These are phyloP conservation scores for Botryotinia narcissicola DNA, from an alignment of 2,329 filamentous ascomycete genomes.

Conservation along the genomic window DNA sequence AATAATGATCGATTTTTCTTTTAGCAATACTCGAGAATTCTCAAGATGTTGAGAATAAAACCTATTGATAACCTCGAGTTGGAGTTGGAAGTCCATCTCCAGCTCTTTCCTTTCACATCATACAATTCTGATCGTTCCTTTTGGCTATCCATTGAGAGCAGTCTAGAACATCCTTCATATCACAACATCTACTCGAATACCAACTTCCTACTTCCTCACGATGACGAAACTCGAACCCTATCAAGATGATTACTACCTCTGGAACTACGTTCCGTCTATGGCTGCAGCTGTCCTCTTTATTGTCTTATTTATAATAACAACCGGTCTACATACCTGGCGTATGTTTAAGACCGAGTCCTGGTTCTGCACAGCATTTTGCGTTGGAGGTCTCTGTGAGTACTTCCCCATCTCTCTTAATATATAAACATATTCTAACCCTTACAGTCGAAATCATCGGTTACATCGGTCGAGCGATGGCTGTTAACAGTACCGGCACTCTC, in stretches of 20 bases:
- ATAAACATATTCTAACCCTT: neutral
- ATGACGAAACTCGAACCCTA: neutral
- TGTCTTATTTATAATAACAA: constrained; percentile 37
- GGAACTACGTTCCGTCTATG: constrained; percentile 46
- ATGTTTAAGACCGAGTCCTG: constrained; percentile 32
- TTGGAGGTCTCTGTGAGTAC: constrained; percentile 42
- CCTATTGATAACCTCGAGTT: neutral
- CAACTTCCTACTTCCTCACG: neutral
- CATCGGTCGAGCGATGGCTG: constrained; percentile 31
- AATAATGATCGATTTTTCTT: neutral
- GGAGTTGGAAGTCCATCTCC: neutral
- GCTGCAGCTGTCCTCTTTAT: constrained; percentile 44
- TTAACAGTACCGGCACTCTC: constrained; percentile 30
- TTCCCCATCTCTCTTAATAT: neutral
- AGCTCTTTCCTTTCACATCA: neutral
- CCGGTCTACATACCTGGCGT: constrained; percentile 35
- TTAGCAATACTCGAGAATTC: neutral
- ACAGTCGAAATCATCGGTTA: constrained; percentile 44
- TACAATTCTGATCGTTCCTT: neutral
- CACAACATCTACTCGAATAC: neutral
- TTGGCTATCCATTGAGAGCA: neutral
- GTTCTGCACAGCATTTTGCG: constrained; percentile 40
- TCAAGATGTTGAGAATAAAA: neutral
- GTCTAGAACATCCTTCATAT: neutral
- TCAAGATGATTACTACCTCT: neutral